Percentiles rank a stretch among this genome's conserved stretches.
These are phyloP conservation scores for Dactylella cylindrospora DNA, from an alignment of 2,329 filamentous ascomycete species.

Conservation along the genomic window DNA sequence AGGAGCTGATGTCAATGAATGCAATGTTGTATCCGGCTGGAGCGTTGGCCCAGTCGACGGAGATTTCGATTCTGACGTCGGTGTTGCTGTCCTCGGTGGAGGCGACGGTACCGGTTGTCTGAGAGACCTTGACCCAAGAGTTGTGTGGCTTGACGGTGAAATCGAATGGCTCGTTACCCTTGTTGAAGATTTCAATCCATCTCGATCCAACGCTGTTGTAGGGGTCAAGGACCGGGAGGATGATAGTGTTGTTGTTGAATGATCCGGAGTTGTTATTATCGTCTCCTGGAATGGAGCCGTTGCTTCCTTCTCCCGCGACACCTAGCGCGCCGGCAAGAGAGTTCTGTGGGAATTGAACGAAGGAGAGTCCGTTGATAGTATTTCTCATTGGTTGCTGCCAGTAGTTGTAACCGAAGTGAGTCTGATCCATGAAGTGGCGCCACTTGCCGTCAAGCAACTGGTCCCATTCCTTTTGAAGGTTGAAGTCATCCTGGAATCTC, in stretches of 20 bases:
- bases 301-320: constrained; percentile 65
- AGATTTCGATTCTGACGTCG: constrained; percentile 60
- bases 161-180: constrained; percentile 59
- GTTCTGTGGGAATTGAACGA: constrained; percentile 61
- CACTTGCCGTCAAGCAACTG: constrained; percentile 61
- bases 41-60: constrained; percentile 60
- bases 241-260: constrained; percentile 59
- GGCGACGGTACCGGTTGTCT: constrained; percentile 57
- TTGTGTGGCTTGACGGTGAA: constrained; percentile 58
- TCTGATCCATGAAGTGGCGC: constrained; percentile 49
- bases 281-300: constrained; percentile 68
- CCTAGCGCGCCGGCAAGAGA: constrained; percentile 65
- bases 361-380: constrained; percentile 63
- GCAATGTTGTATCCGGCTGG: constrained; percentile 52
- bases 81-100: constrained; percentile 52
- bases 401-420: constrained; percentile 57
- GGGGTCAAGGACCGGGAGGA: constrained; percentile 61
- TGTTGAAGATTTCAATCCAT: constrained; percentile 66
- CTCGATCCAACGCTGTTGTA: constrained; percentile 59
- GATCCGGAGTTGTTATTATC: constrained; percentile 60
- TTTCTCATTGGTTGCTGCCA: constrained; percentile 73
- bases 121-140: constrained; percentile 59
- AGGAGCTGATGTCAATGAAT: constrained; percentile 50
- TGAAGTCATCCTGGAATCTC: constrained; percentile 61
- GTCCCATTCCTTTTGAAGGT: constrained; percentile 62